Percentiles rank a stretch among this genome's conserved stretches.
Conservation (phyloP, 2,329 filamentous ascomycete species). For the Aspergillus luchuensis region DNA sequence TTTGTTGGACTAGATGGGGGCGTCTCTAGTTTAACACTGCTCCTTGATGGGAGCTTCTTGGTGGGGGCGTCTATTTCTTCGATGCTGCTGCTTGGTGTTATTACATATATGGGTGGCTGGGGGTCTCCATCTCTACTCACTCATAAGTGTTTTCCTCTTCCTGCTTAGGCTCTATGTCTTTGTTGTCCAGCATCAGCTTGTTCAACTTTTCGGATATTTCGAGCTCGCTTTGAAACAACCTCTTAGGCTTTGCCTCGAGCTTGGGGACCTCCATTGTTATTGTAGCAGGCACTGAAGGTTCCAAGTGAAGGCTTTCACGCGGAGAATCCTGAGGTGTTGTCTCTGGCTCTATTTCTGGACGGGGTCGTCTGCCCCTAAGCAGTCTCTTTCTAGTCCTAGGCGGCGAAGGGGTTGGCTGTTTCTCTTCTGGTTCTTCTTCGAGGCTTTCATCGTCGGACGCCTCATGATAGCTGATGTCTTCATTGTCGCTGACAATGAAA, state of each 20-base stretch:
- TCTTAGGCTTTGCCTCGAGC: constrained; percentile 19
- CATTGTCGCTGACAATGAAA: constrained; percentile 46
- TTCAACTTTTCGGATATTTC: constrained; percentile 27
- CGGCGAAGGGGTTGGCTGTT: constrained; percentile 16
- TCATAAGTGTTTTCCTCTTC: constrained; percentile 16
- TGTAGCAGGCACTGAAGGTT: constrained; percentile 25
- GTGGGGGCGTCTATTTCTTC: constrained; percentile 10
- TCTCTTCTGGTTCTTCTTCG: constrained; percentile 23
- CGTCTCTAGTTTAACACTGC: constrained; percentile 31
- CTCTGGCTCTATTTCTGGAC: constrained; percentile 19
- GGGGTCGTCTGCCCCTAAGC: constrained; percentile 38
- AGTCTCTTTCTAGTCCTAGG: constrained; percentile 34
- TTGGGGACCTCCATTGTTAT: constrained; percentile 20
- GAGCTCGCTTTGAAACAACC: constrained; percentile 24
- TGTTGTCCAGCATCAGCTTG: constrained; percentile 24
- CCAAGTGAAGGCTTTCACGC: constrained; percentile 19
- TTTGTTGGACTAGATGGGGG: constrained; percentile 50
- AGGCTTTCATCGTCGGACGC: constrained; percentile 34
- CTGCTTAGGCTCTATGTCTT: constrained; percentile 24
- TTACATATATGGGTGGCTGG: constrained; percentile 20
- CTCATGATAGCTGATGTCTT: constrained; percentile 40
- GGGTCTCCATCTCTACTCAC: constrained; percentile 1
- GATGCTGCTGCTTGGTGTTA: constrained; percentile 9
- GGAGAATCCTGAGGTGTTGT: constrained; percentile 16
- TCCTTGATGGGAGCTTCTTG: constrained; percentile 14